Conservation (phyloP, 441 rosid species). For the Populus hybrid region DNA sequence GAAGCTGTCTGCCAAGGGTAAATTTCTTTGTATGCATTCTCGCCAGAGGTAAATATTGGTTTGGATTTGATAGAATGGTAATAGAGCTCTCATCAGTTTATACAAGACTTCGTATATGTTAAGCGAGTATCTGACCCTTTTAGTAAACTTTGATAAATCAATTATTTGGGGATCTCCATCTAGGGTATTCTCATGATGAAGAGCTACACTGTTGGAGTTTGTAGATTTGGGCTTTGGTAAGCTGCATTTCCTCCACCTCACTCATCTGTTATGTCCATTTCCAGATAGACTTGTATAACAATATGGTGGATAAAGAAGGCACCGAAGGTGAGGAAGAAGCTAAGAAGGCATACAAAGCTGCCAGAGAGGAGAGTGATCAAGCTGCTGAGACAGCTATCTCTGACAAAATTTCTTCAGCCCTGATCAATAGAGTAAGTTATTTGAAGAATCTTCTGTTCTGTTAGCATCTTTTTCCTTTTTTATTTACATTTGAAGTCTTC, state of each 20-base stretch:
- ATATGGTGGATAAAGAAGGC: constrained; percentile 85
- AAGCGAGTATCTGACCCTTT: neutral
- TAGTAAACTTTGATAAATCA: neutral
- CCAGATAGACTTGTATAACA: constrained; percentile 75
- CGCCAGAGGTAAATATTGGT: neutral
- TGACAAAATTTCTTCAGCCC: constrained; percentile 69
- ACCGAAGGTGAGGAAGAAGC: constrained; percentile 70
- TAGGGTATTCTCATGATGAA: neutral
- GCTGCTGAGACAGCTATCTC: constrained; percentile 44
- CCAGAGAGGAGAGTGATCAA: constrained; percentile 69
- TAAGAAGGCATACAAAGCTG: constrained; percentile 76
- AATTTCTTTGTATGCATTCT: neutral
- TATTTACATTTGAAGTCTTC: neutral
- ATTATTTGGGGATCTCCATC: constrained; percentile 2
- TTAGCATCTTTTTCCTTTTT: neutral
- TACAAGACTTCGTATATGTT: neutral
- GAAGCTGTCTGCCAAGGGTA: neutral
- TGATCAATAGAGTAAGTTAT: constrained; percentile 59
- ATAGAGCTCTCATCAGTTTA: neutral
- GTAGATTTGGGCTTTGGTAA: neutral
- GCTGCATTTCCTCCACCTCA: constrained; percentile 6
- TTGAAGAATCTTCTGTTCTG: neutral
- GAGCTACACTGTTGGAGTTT: neutral
- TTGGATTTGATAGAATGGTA: neutral
- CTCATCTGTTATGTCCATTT: too few relatives aligned